phyloP scores from a whole-genome alignment of 495 filamentous ascomycete species.

The Penicillium odoratum region DNA sequence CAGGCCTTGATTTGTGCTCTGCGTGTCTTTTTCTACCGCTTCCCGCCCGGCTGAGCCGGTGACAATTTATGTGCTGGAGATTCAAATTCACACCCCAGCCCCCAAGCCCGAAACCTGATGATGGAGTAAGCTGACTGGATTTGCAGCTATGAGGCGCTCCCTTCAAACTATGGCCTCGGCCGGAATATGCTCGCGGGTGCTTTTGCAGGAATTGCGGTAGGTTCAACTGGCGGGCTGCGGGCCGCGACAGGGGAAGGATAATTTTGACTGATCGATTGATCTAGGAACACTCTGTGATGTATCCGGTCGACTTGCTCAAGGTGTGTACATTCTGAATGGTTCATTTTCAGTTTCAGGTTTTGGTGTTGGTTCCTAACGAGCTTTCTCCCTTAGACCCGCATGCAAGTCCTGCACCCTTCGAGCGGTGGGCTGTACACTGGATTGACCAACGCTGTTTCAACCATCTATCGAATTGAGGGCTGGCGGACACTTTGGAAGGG shows the following conservation, averaged over 20 bases:
- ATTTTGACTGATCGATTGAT: slow-evolving; percentile 20
- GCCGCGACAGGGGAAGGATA: background rate
- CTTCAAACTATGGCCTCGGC: slow-evolving; percentile 65
- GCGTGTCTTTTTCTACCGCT: background rate
- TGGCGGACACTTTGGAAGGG: slow-evolving; percentile 92
- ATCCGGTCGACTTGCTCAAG: slow-evolving; percentile 97
- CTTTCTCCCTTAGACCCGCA: slow-evolving; percentile 69
- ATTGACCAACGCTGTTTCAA: slow-evolving; percentile 86
- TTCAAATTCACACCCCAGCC: background rate
- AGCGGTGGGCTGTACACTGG: slow-evolving; percentile 86
- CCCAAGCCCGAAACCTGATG: background rate
- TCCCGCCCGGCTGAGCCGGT: background rate
- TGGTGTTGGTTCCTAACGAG: slow-evolving; percentile 10
- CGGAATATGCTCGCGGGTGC: slow-evolving; percentile 91
- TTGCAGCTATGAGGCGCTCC: slow-evolving; percentile 63
- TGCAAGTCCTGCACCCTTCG: slow-evolving; percentile 92
- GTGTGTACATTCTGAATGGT: slow-evolving; percentile 50
- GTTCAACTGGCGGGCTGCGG: slow-evolving; percentile 5
- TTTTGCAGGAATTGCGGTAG: slow-evolving; percentile 95
- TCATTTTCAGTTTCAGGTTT: background rate
- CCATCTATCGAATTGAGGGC: slow-evolving; percentile 87
- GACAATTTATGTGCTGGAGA: background rate
- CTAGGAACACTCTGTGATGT: slow-evolving; percentile 92
- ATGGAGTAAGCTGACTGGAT: slow-evolving; percentile 21
- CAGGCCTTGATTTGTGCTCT: background rate